These are phyloP conservation scores for Aspergillus avenaceus DNA, from an alignment of 495 filamentous ascomycete species.

Conservation along the genomic window DNA sequence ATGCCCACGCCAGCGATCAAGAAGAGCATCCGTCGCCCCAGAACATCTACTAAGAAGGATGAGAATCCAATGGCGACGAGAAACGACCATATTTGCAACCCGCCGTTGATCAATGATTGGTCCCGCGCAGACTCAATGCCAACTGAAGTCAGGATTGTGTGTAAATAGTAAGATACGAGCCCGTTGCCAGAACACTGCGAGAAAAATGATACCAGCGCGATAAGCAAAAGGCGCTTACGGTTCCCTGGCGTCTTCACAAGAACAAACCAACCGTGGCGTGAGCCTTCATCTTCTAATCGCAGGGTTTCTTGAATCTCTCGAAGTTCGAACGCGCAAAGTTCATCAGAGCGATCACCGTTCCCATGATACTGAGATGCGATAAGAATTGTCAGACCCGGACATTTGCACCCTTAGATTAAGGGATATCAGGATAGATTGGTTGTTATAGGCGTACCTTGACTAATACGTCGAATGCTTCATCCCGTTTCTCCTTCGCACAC, in stretches of 20 bases:
- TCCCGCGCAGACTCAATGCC: slow-evolving; percentile 37
- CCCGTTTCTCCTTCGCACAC: background rate
- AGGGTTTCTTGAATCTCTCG: slow-evolving; percentile 22
- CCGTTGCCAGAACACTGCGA: slow-evolving; percentile 40
- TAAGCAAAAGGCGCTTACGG: slow-evolving; percentile 53
- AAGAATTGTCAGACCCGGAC: too few relatives aligned
- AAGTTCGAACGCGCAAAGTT: slow-evolving; percentile 13
- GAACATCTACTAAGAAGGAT: slow-evolving; percentile 51
- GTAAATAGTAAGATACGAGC: slow-evolving; percentile 36
- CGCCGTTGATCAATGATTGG: slow-evolving; percentile 18
- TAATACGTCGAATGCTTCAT: background rate
- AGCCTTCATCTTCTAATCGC: slow-evolving; percentile 24
- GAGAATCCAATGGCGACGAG: slow-evolving; percentile 42
- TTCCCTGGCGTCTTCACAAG: slow-evolving; percentile 53
- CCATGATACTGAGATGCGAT: slow-evolving; percentile 40
- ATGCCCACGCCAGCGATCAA: slow-evolving; percentile 51
- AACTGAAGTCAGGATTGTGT: slow-evolving; percentile 25
- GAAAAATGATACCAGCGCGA: slow-evolving; percentile 52
- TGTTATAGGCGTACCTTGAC: too few relatives aligned
- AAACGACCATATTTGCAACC: slow-evolving; percentile 23
- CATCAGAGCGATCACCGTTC: slow-evolving; percentile 17
- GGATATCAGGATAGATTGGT: too few relatives aligned
- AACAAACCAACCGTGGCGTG: slow-evolving; percentile 51
- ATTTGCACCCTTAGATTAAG: too few relatives aligned
- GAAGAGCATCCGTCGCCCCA: slow-evolving; percentile 54